These are phyloP conservation scores for Coniochaeta pulveracea DNA, from an alignment of 2,329 filamentous ascomycete genomes.

Conservation along the genomic window DNA sequence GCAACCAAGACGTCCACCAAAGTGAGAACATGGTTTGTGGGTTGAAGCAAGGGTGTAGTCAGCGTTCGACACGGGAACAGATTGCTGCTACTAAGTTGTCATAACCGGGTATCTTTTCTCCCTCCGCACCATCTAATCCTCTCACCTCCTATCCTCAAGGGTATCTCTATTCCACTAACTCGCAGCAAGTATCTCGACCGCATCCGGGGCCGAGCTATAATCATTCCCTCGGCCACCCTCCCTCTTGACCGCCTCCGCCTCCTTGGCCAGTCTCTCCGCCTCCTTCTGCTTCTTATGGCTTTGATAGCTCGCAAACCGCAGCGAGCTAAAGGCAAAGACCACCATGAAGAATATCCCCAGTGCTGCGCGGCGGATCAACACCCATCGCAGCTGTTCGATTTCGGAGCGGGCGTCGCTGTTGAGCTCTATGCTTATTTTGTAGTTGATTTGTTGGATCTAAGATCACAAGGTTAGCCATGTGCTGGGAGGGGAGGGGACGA, in stretches of 20 bases:
- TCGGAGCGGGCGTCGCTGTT: conserved; percentile 87
- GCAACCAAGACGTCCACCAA: too few species aligned
- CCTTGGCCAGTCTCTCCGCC: conserved; percentile 21
- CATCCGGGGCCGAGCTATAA: conserved; percentile 34
- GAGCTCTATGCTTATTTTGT: conserved; percentile 85
- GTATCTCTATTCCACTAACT: conserved; percentile 23
- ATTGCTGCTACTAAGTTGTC: too few species aligned
- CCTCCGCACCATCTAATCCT: too few species aligned
- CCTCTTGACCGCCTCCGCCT: conserved; percentile 27
- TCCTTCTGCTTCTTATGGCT: conserved; percentile 37
- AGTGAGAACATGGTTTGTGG: too few species aligned
- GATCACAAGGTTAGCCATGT: neutral
- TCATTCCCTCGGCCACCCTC: conserved; percentile 35
- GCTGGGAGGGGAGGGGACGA: neutral
- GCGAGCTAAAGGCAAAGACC: conserved; percentile 44
- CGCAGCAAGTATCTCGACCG: conserved; percentile 45
- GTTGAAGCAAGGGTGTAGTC: too few species aligned
- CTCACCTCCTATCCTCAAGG: neutral
- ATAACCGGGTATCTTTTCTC: too few species aligned
- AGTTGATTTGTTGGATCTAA: conserved; percentile 85
- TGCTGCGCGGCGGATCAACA: conserved; percentile 54
- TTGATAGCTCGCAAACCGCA: conserved; percentile 49
- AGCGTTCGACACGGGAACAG: too few species aligned
- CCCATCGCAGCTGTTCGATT: conserved; percentile 85
- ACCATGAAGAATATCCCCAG: conserved; percentile 57